Evolutionary conservation across 345 rosid genomes (phyloP).

Genomic region (Streptanthus diversifolius): DNA sequence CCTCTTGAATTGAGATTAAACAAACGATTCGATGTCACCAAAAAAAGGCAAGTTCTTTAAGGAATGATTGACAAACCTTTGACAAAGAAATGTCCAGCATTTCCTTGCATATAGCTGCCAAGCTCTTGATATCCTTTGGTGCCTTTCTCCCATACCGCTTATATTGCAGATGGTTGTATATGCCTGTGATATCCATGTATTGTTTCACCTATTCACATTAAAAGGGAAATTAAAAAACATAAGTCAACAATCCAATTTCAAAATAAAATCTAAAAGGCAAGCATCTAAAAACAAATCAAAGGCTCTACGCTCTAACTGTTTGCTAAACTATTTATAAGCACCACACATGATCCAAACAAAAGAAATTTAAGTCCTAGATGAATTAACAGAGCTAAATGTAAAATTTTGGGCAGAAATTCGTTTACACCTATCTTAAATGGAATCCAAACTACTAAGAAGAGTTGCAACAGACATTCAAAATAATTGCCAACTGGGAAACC

Average conservation of each 20-base stretch:
- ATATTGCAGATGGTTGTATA: conserved; percentile 54
- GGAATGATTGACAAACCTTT: conserved; percentile 45
- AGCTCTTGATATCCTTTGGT: conserved; percentile 67
- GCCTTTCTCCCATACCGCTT: conserved; percentile 56
- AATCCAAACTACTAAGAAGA: background rate
- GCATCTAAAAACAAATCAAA: background rate
- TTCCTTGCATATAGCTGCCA: conserved; percentile 69
- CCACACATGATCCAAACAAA: background rate
- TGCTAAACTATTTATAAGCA: background rate
- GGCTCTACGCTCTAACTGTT: background rate
- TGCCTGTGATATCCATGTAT: conserved; percentile 60
- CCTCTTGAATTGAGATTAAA: background rate
- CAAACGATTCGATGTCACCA: background rate
- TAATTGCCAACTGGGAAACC: background rate
- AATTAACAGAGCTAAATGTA: background rate
- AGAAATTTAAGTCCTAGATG: background rate
- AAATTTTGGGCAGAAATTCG: background rate
- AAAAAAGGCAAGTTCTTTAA: background rate
- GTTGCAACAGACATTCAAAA: background rate
- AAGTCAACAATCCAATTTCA: background rate
- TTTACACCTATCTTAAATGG: background rate
- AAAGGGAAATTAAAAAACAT: background rate
- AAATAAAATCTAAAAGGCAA: background rate
- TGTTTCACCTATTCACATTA: conserved; percentile 70
- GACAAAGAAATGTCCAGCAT: conserved; percentile 62